Evolutionary conservation across 2,329 filamentous ascomycete species (phyloP).

Genomic region (Leptographium galeiforme): DNA sequence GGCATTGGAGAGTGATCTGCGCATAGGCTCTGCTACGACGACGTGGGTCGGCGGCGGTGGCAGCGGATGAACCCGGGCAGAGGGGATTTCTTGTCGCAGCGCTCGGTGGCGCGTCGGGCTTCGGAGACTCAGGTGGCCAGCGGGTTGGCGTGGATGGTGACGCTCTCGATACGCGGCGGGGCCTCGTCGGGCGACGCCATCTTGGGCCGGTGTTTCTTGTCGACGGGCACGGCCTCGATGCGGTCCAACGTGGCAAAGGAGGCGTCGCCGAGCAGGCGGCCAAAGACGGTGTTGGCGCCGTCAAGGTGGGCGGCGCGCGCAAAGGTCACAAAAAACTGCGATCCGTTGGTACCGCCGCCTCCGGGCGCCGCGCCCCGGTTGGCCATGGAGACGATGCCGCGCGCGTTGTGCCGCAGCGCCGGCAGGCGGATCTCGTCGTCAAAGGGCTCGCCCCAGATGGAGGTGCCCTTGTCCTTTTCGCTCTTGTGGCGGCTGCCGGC

Average conservation of each 20-base stretch:
- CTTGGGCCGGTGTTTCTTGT: conserved; percentile 65
- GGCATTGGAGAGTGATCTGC: no score
- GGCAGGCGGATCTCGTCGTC: conserved; percentile 65
- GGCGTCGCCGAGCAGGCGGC: conserved; percentile 55
- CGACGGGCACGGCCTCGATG: conserved; percentile 59
- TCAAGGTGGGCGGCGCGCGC: conserved; percentile 69
- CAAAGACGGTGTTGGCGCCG: conserved; percentile 75
- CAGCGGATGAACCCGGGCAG: background rate
- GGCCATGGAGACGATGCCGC: conserved; percentile 64
- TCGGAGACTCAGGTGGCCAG: conserved; percentile 34
- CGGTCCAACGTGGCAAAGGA: conserved; percentile 51
- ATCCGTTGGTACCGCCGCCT: conserved; percentile 47
- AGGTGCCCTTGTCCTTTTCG: conserved; percentile 39
- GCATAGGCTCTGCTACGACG: no score
- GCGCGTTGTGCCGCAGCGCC: conserved; percentile 50
- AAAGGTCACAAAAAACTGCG: conserved; percentile 72
- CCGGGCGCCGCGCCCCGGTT: conserved; percentile 43
- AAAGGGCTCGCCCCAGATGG: conserved; percentile 62
- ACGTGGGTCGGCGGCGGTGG: no score
- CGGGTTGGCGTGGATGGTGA: conserved; percentile 71
- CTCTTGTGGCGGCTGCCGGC: conserved; percentile 26
- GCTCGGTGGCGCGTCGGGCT: no score
- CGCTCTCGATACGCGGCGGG: conserved; percentile 41
- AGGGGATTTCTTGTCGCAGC: no score
- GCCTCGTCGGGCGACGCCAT: conserved; percentile 11